Conservation (phyloP, 805 yeast genomes). For the Nakazawaea pomicola region DNA sequence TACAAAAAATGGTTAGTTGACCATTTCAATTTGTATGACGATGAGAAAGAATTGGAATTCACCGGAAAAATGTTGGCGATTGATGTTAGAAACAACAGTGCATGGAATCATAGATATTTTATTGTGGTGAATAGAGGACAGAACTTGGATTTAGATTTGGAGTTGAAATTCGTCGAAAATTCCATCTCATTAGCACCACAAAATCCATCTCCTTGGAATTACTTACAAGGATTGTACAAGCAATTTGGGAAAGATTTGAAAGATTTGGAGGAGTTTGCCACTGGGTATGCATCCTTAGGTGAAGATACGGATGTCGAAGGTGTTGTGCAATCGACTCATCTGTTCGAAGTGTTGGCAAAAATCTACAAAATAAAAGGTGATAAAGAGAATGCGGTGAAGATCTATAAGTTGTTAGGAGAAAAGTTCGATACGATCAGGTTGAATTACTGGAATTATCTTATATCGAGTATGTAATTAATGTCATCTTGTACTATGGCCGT, state of each 20-base stretch:
- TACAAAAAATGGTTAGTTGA: conserved; percentile 80
- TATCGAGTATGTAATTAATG: not conserved
- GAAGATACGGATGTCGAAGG: conserved; percentile 18
- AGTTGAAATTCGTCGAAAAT: conserved; percentile 45
- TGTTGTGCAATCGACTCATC: conserved; percentile 46
- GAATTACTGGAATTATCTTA: conserved; percentile 26
- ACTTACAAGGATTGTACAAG: conserved; percentile 54
- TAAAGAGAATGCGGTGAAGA: conserved; percentile 29
- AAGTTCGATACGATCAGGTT: conserved; percentile 26
- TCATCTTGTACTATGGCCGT: not conserved
- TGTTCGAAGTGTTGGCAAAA: conserved; percentile 57
- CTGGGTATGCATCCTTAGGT: conserved; percentile 31
- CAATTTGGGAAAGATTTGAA: conserved; percentile 21
- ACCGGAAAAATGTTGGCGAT: conserved; percentile 40
- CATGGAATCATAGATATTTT: conserved; percentile 86
- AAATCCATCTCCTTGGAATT: conserved; percentile 85
- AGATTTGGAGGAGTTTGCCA: conserved; percentile 42
- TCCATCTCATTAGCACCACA: conserved; percentile 63
- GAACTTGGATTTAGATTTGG: conserved; percentile 30
- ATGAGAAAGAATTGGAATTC: conserved; percentile 45
- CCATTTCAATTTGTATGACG: conserved; percentile 43
- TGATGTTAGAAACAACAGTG: conserved; percentile 86
- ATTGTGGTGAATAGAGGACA: conserved; percentile 30
- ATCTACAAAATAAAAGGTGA: conserved; percentile 34
- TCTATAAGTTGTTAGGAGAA: conserved; percentile 46